These are phyloP conservation scores for Perilla frutescens DNA, from an alignment of 257 asterid genomes.

Conservation along the genomic window DNA sequence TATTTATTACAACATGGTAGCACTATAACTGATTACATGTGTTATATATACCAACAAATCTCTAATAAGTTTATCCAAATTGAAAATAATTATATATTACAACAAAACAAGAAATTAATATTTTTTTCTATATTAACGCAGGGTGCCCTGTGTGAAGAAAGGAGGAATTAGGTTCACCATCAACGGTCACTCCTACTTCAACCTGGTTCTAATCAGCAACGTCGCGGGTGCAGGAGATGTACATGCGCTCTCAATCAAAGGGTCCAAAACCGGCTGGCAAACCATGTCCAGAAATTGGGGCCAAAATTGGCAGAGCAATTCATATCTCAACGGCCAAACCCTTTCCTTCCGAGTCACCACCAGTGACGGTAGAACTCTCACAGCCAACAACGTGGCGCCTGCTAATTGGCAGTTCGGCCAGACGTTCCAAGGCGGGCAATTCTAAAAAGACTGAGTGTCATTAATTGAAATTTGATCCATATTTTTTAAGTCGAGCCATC, in stretches of 20 bases:
- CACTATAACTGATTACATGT: too few relatives aligned
- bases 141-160: conserved; percentile 56
- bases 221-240: conserved; percentile 67
- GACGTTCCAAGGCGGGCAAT: conserved; percentile 53
- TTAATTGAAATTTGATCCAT: too few relatives aligned
- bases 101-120: too few relatives aligned
- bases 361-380: conserved; percentile 58
- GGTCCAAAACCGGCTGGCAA: conserved; percentile 60
- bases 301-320: conserved; percentile 64
- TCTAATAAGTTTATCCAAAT: too few relatives aligned
- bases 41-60: too few relatives aligned
- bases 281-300: conserved; percentile 64
- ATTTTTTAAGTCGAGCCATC: too few relatives aligned
- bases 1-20: too few relatives aligned
- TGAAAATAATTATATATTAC: too few relatives aligned
- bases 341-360: conserved; percentile 53
- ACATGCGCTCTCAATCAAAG: conserved; percentile 57
- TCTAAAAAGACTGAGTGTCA: conserved; percentile 20
- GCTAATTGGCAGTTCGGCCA: conserved; percentile 61
- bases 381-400: conserved; percentile 49
- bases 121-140: conserved; percentile 9
- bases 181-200: conserved; percentile 61
- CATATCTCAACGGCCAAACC: conserved; percentile 54
- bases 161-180: conserved; percentile 61
- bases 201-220: conserved; percentile 56